Conservation (phyloP, 352 stramenopile genomes). For the Aphanomyces cochlioides region DNA sequence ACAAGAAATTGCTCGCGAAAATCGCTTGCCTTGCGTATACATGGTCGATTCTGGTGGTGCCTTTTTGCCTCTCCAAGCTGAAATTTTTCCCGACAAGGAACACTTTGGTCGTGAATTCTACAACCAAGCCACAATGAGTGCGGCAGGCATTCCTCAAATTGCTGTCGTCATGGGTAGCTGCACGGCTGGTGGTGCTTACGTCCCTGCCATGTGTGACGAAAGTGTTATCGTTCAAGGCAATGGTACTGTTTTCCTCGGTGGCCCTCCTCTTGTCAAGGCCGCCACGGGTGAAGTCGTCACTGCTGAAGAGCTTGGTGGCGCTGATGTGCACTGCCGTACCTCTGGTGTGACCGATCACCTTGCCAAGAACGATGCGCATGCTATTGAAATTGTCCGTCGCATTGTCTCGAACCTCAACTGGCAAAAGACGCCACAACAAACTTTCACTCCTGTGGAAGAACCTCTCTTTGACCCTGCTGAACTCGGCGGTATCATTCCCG, state of each 20-base stretch:
- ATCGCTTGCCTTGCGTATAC: constrained; percentile 96
- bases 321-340: constrained; percentile 85
- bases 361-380: constrained; percentile 93
- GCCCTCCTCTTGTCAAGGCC: constrained; percentile 96
- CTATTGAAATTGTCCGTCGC: constrained; percentile 83
- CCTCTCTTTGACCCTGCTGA: constrained; percentile 90
- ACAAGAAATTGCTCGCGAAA: constrained; percentile 95
- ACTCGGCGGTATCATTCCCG: constrained; percentile 91
- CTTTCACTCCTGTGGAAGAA: constrained; percentile 82
- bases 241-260: constrained; percentile 96
- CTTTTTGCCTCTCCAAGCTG: constrained; percentile 93
- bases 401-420: constrained; percentile 93
- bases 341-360: constrained; percentile 97
- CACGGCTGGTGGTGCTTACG: constrained; percentile 95
- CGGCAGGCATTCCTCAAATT: constrained; percentile 93
- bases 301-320: constrained; percentile 93
- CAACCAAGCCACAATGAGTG: constrained; percentile 97
- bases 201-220: constrained; percentile 98
- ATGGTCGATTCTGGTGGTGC: constrained; percentile 94
- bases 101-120: constrained; percentile 98
- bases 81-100: constrained; percentile 97
- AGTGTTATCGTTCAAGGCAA: constrained; percentile 96
- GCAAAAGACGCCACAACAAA: constrained; percentile 39
- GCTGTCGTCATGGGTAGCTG: constrained; percentile 97
- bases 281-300: constrained; percentile 96